Base-by-base conservation (phyloP, 495 filamentous ascomycete species). In the Glarea lozoyensis region DNA sequence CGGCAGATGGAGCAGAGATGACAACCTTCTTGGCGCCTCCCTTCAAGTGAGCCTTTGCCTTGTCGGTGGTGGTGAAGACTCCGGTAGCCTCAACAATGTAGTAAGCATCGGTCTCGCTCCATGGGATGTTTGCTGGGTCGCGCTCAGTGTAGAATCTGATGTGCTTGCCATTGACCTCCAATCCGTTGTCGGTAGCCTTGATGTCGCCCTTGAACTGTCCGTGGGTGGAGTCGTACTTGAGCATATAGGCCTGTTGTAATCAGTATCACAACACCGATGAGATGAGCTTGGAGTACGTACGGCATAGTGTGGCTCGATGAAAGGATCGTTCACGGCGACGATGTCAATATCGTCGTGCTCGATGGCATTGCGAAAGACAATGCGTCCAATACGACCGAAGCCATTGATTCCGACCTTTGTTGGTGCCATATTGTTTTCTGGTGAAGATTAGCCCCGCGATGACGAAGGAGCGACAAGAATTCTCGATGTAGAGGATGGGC, bases 11-110 rank as follows among this genome's bases (percentile, higher is more conserved):
- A 58, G 92, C 92, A 57, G 92, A 97, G 82, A 98, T 98, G 76
- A 98, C 75, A 67, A 98, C 92, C 77, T 95, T 94, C 87, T 96
- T 97, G 64, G 92, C 92, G 66, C 92, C 92, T 61, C 92, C 92
- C 78, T 92, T 90, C 78, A 98, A 78, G 73, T 98, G 92, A 58
- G 81, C 84, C 57, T 76, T 76, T 61, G 92, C 92, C 84, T 94
- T 94, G 46, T 96, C 92, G 52, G 71, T 84, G 68, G 90, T 96
- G 73, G 92, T 98, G 84, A 98, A 98, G 58, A 98, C 92, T 80
- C 92, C 92, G 44, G 92, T 98, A 43, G 92, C 94, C 79, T 98
- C 92, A 63, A 98, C 88, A 53, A 98, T 73, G 78, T 98, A 98
- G 60, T 84, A 79, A 58, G 87, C 92, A 53, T 88, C 88, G 54